phyloP scores from a whole-genome alignment of 331 rosid genomes.

The Arachis monticola region DNA sequence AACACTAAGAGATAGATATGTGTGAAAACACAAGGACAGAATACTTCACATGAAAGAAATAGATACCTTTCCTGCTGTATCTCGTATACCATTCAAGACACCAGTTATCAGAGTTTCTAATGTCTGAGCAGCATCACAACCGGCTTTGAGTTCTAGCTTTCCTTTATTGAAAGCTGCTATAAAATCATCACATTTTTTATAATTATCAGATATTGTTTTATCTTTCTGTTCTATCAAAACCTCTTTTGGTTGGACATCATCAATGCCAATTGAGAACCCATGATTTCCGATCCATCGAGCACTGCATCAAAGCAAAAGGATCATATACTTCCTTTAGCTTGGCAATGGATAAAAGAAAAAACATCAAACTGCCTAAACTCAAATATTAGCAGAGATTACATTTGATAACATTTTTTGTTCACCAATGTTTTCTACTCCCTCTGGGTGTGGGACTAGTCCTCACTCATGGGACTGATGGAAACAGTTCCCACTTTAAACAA shows the following conservation, averaged over 20 bases:
- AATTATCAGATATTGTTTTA: constrained; percentile 59
- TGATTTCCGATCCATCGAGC: constrained; percentile 99
- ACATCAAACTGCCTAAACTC: constrained; percentile 25
- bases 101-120: constrained; percentile 70
- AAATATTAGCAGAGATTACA: constrained; percentile 16
- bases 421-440: neutral
- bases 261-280: constrained; percentile 98
- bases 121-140: constrained; percentile 95
- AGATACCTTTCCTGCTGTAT: constrained; percentile 71
- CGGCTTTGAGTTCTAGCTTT: constrained; percentile 72
- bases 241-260: constrained; percentile 90
- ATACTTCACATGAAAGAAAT: constrained; percentile 28
- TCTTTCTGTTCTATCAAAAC: constrained; percentile 56
- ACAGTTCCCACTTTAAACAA: neutral
- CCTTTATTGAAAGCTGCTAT: constrained; percentile 67
- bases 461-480: constrained; percentile 13
- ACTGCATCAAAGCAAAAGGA: constrained; percentile 56
- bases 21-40: constrained; percentile 16
- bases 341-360: constrained; percentile 32
- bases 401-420: constrained; percentile 13
- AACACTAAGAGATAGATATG: neutral
- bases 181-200: constrained; percentile 61
- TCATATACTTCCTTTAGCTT: constrained; percentile 32
- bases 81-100: constrained; percentile 69
- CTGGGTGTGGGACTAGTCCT: neutral